Percentiles rank a stretch among this genome's conserved stretches.
Evolutionary conservation across 1,284 basidiomycete genomes (phyloP).

Genomic region (Singerocomus inundabilis): DNA sequence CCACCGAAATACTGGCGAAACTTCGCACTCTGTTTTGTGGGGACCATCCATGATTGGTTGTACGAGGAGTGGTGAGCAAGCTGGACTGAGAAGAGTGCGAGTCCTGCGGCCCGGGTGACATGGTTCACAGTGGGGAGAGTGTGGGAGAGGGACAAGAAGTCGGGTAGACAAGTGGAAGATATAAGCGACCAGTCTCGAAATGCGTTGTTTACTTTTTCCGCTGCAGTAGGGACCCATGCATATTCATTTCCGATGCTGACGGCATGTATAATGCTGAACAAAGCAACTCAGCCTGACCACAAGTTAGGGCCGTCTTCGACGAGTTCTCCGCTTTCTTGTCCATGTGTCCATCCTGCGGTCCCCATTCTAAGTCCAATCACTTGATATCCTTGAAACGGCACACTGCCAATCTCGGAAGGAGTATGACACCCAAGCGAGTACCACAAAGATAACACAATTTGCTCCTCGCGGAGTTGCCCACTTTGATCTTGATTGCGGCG

Average conservation of each 20-base stretch:
- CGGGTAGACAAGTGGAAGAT: background rate
- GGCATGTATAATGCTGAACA: background rate
- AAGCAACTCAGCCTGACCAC: too few relatives aligned
- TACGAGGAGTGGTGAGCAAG: constrained; percentile 12
- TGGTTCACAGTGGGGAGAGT: constrained; percentile 9
- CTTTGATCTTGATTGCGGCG: background rate
- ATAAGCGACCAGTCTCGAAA: background rate
- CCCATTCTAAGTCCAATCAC: too few relatives aligned
- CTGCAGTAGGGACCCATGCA: background rate
- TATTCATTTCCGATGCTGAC: constrained; percentile 11
- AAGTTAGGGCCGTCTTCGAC: too few relatives aligned
- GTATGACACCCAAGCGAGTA: background rate
- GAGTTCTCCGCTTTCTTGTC: too few relatives aligned
- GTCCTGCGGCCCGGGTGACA: constrained; percentile 7
- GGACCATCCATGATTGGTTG: constrained; percentile 7
- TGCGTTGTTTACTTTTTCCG: background rate
- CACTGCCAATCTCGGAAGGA: background rate
- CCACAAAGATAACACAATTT: background rate
- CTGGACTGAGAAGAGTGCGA: constrained; percentile 13
- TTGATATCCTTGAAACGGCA: background rate
- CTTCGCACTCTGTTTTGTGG: constrained; percentile 27
- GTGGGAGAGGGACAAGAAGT: background rate
- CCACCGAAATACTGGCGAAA: constrained; percentile 30
- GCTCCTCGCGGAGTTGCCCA: background rate
- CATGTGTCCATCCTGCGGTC: too few relatives aligned